Percentiles rank a stretch among this genome's conserved stretches.
These are phyloP conservation scores for Tolypocladium album DNA, from an alignment of 2,329 filamentous ascomycete species.

Conservation along the genomic window DNA sequence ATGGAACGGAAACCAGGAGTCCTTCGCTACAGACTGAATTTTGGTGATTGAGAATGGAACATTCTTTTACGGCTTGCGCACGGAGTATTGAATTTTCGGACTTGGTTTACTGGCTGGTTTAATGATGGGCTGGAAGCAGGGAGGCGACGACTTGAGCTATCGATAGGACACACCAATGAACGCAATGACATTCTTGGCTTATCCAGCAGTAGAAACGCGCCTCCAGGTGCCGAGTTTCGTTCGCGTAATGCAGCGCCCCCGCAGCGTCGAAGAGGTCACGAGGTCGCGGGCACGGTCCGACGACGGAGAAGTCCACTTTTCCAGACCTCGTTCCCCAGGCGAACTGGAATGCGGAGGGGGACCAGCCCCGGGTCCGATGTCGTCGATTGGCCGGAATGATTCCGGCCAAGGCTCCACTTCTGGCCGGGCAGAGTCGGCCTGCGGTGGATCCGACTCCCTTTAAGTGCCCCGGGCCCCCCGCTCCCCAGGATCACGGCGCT, in stretches of 20 bases:
- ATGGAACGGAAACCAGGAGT: not conserved
- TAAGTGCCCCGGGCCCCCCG: slow-evolving; percentile 4
- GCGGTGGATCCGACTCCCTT: slow-evolving; percentile 4
- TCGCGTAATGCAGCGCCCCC: not conserved
- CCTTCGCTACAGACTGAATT: not conserved
- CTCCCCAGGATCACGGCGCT: not conserved
- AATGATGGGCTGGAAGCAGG: not conserved
- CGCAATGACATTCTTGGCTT: not conserved
- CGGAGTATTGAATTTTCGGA: not conserved
- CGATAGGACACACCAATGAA: not conserved
- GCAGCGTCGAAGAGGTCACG: not conserved
- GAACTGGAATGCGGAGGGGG: slow-evolving; percentile 1
- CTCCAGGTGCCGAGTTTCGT: not conserved
- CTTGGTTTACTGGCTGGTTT: not conserved
- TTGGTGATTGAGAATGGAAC: not conserved
- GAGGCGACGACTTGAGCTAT: not conserved
- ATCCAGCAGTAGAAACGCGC: not conserved
- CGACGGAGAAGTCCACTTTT: not conserved
- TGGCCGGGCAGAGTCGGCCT: slow-evolving; percentile 13
- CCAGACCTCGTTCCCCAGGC: not conserved
- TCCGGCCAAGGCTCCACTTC: slow-evolving; percentile 18
- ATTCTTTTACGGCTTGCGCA: not conserved
- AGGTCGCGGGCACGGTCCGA: not conserved
- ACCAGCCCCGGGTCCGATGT: slow-evolving; percentile 13
- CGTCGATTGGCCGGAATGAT: slow-evolving; percentile 20